These are phyloP conservation scores for Magnusiomyces paraingens DNA, from an alignment of 1,139 yeast species.

Conservation along the genomic window DNA sequence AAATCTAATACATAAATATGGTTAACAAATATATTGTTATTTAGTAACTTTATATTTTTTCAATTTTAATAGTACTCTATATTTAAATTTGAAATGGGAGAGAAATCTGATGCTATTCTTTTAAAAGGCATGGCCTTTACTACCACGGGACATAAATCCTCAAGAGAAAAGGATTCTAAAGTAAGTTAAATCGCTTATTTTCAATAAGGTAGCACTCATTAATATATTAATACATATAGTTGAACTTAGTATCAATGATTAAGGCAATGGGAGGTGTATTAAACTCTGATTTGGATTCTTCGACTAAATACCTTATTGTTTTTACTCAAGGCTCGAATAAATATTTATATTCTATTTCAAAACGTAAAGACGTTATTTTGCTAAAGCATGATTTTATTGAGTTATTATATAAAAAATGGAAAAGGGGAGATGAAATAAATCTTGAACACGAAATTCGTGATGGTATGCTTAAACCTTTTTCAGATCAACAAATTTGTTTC, in stretches of 20 bases:
- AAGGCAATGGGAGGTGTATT: conserved; percentile 58
- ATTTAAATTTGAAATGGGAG: too few relatives aligned
- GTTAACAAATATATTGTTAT: too few relatives aligned
- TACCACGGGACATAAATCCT: not conserved
- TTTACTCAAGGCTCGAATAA: conserved; percentile 59
- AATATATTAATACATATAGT: not conserved
- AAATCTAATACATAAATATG: too few relatives aligned
- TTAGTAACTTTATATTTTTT: too few relatives aligned
- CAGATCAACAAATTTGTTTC: conserved; percentile 44
- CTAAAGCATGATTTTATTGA: conserved; percentile 44
- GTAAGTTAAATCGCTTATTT: not conserved
- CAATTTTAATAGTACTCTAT: too few relatives aligned
- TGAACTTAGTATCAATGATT: conserved; percentile 29
- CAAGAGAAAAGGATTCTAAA: not conserved
- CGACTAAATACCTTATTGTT: conserved; percentile 60
- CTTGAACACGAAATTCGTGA: conserved; percentile 25
- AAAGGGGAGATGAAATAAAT: conserved; percentile 42
- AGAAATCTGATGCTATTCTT: too few relatives aligned
- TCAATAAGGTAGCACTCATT: not conserved
- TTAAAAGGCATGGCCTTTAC: not conserved
- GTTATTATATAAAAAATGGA: conserved; percentile 47
- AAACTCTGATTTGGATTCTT: conserved; percentile 57
- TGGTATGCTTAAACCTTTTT: conserved; percentile 41
- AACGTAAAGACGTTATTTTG: conserved; percentile 54
- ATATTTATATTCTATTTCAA: conserved; percentile 54